These are phyloP conservation scores for Collybia nuda DNA, from an alignment of 768 basidiomycete species.

Conservation along the genomic window DNA sequence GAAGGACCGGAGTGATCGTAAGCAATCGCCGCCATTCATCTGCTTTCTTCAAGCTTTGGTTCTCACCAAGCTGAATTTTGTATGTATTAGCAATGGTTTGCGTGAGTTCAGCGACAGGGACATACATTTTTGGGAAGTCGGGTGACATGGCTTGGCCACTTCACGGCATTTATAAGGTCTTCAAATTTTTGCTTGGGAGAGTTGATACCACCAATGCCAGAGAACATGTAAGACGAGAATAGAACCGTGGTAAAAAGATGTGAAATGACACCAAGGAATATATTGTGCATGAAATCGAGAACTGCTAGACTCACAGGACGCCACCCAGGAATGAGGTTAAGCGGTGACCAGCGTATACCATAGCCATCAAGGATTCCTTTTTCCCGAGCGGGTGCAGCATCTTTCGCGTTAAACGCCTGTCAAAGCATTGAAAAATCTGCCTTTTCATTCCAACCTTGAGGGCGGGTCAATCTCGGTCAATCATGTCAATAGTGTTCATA, in stretches of 20 bases:
- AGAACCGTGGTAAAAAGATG: constrained; percentile 15
- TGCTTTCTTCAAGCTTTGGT: constrained; percentile 26
- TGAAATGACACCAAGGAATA: constrained; percentile 18
- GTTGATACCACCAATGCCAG: constrained; percentile 13
- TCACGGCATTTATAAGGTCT: constrained; percentile 16
- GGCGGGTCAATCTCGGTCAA: background rate
- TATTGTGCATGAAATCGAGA: constrained; percentile 27
- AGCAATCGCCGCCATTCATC: constrained; percentile 24
- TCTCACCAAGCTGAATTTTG: constrained; percentile 22
- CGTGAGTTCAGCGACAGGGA: background rate
- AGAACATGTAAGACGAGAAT: constrained; percentile 17
- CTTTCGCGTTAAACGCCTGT: background rate
- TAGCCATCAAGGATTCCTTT: constrained; percentile 13
- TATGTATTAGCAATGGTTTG: background rate
- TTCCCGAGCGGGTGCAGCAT: background rate
- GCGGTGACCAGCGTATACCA: constrained; percentile 15
- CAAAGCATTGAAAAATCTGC: constrained; percentile 1
- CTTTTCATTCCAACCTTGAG: constrained; percentile 3
- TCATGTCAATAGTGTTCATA: background rate
- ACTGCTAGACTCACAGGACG: constrained; percentile 11
- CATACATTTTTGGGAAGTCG: constrained; percentile 27
- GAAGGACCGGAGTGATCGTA: constrained; percentile 20
- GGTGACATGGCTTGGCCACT: constrained; percentile 25
- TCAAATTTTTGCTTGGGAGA: constrained; percentile 17
- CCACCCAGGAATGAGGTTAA: constrained; percentile 23